These are phyloP conservation scores for Fusarium torreyae DNA, from an alignment of 2,329 filamentous ascomycete species.

Conservation along the genomic window DNA sequence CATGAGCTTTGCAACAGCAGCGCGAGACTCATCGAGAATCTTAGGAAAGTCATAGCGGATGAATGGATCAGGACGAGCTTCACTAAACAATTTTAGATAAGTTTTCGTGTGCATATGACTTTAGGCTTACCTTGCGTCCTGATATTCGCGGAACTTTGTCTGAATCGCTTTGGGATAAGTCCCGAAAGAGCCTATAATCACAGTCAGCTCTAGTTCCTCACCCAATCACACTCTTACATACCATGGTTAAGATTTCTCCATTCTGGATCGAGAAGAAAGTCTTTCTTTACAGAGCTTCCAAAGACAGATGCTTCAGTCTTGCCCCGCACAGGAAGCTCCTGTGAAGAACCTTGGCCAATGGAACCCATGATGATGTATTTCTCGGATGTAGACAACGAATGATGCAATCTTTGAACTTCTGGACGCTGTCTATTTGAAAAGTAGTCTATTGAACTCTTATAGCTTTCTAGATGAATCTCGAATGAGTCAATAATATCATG, in stretches of 20 bases:
- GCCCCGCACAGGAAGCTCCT: slow-evolving; percentile 46
- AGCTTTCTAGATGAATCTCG: neutral
- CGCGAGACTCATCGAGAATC: slow-evolving; percentile 76
- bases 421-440: neutral
- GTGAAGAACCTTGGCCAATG: slow-evolving; percentile 26
- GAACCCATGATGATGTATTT: slow-evolving; percentile 42
- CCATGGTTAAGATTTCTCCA: slow-evolving; percentile 86
- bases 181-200: slow-evolving; percentile 79
- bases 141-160: slow-evolving; percentile 72
- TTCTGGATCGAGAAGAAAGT: slow-evolving; percentile 78
- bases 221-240: slow-evolving; percentile 53
- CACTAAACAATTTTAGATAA: slow-evolving; percentile 53
- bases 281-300: slow-evolving; percentile 64
- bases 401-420: neutral
- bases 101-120: too few species aligned
- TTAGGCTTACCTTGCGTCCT: slow-evolving; percentile 64
- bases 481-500: slow-evolving; percentile 38
- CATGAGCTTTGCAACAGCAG: slow-evolving; percentile 77
- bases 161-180: slow-evolving; percentile 77
- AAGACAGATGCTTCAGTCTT: slow-evolving; percentile 47
- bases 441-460: slow-evolving; percentile 18
- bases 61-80: slow-evolving; percentile 81
- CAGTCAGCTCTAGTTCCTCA: neutral
- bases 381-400: neutral
- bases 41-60: slow-evolving; percentile 77